Evolutionary conservation across 2,329 filamentous ascomycete genomes (phyloP), one percentile per base, ranked within the genome.

Genomic region (Pseudofabraea citricarpa): DNA sequence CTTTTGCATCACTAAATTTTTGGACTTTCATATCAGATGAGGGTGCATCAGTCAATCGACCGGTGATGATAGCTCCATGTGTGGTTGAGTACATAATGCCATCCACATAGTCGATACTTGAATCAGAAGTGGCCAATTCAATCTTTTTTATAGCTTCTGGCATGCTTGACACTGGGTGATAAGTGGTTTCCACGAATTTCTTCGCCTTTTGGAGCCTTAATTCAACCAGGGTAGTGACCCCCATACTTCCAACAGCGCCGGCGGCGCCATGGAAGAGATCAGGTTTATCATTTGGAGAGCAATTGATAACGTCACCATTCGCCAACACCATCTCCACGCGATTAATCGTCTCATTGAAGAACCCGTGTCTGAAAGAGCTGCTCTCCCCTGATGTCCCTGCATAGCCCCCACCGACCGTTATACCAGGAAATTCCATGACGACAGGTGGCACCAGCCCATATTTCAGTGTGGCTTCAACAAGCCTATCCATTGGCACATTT

Each of bases 401-500:
- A 53, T 81, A 85, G 1, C 77, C 79, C 6, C 81, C 80, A 3
- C 81, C 81, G 0, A 73, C 75, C 0, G 81, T 85, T 49, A 85
- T 85, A 2, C 79, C 79, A 0, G 80, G 80, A 36, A 85, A 80
- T 53, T 85, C 82, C 75, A 84, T 83, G 6, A 85, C 78, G 0
- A 85, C 78, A 0, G 73, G 74, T 1, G 73, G 79, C 1, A 85
- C 60, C 0, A 85, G 62, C 0, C 73, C 73, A 23, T 75, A 55
- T 1, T 61, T 57, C 31, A 79, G 53, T 0, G 78, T 78, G 1
- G 72, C 74, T 36, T 72, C 68, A 2, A 84, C 72, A 1, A 85
- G 67, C 1, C 63, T 63, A 46, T 83, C 79, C 79, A 85, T 85
- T 0, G 77, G 68, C 3, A 85, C 80, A 48, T 84, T 85, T 0